These are phyloP conservation scores for Daldinia vernicosa DNA, from an alignment of 495 filamentous ascomycete genomes.

Conservation along the genomic window DNA sequence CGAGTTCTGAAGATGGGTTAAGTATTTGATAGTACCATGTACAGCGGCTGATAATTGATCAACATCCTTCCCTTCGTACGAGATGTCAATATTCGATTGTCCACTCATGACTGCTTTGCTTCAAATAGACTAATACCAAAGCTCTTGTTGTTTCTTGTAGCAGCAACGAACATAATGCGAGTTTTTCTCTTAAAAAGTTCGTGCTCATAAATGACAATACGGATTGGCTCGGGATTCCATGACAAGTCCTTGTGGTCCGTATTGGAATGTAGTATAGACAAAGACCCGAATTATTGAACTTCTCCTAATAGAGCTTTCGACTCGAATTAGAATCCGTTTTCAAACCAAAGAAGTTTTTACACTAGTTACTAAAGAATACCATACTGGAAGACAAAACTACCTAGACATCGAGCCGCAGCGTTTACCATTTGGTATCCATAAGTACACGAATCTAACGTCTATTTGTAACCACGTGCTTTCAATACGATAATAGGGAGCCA, in stretches of 20 bases:
- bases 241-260: background rate
- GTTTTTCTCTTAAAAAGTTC: background rate
- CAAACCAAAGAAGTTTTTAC: constrained; percentile 1
- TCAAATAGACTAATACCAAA: background rate
- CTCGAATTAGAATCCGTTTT: constrained; percentile 21
- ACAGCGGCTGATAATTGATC: background rate
- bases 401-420: no score
- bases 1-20: constrained; percentile 8
- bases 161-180: background rate
- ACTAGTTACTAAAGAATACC: no score
- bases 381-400: no score
- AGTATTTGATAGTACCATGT: background rate
- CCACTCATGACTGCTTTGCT: background rate
- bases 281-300: background rate
- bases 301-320: background rate
- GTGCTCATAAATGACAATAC: background rate
- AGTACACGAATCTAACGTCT: background rate
- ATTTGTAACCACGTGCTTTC: background rate
- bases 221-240: background rate
- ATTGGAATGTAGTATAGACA: constrained; percentile 13
- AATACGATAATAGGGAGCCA: background rate
- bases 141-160: background rate
- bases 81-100: background rate
- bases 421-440: background rate
- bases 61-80: background rate